These are phyloP conservation scores for Sequoia sempervirens DNA, from an alignment of 75 land plant genomes.

Conservation along the genomic window DNA sequence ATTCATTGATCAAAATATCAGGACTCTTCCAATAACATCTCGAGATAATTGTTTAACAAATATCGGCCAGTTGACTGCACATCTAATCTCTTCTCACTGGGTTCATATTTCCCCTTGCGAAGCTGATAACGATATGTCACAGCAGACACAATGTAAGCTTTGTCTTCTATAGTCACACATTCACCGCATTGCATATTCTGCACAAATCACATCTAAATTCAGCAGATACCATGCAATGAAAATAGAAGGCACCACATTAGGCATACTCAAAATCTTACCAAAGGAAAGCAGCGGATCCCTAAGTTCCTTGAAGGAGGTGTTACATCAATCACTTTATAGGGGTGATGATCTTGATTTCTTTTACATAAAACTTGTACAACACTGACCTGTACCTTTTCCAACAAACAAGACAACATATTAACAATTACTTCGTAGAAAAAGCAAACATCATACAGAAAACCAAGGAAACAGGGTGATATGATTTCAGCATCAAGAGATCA, in stretches of 20 bases:
- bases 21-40: constrained; percentile 72
- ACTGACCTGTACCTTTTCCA: neutral
- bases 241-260: neutral
- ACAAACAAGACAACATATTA: neutral
- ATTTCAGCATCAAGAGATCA: neutral
- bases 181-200: constrained; percentile 99
- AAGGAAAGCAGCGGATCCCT: constrained; percentile 86
- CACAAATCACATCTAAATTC: neutral
- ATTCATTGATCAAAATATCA: constrained; percentile 10
- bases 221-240: neutral
- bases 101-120: constrained; percentile 90
- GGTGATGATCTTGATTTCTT: constrained; percentile 36
- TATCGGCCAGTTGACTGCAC: constrained; percentile 90
- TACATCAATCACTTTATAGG: constrained; percentile 84
- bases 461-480: neutral
- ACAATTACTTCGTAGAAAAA: neutral
- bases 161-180: constrained; percentile 87
- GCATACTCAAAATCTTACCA: constrained; percentile 34
- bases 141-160: constrained; percentile 82
- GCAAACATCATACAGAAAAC: neutral
- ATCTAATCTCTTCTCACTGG: constrained; percentile 92
- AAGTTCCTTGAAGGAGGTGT: constrained; percentile 85
- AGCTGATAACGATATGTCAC: constrained; percentile 90
- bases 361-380: constrained; percentile 49
- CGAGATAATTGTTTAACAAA: constrained; percentile 78